phyloP scores from a whole-genome alignment of 148 eudicot species.

The Nyssa sinensis region DNA sequence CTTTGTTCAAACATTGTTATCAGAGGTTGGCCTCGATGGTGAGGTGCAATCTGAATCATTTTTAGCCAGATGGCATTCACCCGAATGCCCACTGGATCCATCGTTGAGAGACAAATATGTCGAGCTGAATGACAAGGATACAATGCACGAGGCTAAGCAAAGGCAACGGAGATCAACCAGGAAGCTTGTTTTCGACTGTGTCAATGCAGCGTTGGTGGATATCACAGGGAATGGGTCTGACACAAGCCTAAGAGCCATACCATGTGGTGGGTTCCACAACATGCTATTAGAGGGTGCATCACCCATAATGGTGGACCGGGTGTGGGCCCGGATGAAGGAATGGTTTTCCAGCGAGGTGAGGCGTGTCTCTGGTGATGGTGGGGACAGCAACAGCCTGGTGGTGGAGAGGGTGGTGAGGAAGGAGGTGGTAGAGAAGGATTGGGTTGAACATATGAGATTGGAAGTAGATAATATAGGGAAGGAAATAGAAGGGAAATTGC shows the following conservation, averaged over 20 bases:
- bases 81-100: conserved; percentile 83
- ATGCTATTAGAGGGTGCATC: conserved; percentile 12
- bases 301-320: conserved; percentile 38
- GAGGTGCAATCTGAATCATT: conserved; percentile 38
- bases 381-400: conserved; percentile 56
- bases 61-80: conserved; percentile 66
- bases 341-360: conserved; percentile 52
- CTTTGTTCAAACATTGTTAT: conserved; percentile 63
- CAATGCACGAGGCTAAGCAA: conserved; percentile 49
- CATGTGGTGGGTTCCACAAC: conserved; percentile 11
- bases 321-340: conserved; percentile 65
- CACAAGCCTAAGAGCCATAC: conserved; percentile 19
- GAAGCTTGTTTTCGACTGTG: conserved; percentile 85
- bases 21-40: conserved; percentile 52
- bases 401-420: conserved; percentile 68
- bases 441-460: conserved; percentile 47
- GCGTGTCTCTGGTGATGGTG: conserved; percentile 28
- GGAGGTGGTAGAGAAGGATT: conserved; percentile 73
- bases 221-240: conserved; percentile 34
- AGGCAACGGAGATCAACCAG: conserved; percentile 59
- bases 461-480: conserved; percentile 55
- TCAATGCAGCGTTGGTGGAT: conserved; percentile 61
- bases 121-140: conserved; percentile 48
- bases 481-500: conserved; percentile 71
- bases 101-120: conserved; percentile 60